Conservation (phyloP, 2,329 filamentous ascomycete species). For the Diaporthe amygdali region DNA sequence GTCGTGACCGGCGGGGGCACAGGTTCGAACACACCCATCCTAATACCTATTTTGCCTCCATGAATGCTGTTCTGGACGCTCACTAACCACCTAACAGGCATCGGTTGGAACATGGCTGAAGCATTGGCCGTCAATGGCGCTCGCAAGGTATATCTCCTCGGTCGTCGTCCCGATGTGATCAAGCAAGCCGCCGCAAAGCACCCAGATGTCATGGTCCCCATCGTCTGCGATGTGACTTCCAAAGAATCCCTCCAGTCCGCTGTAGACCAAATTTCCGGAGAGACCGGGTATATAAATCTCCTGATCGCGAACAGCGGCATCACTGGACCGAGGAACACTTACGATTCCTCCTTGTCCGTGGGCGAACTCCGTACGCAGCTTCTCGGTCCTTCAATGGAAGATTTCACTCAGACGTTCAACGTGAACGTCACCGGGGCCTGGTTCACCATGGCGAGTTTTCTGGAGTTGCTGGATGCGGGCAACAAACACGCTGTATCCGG, state of each 20-base stretch:
- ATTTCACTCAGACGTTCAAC: slow-evolving; percentile 61
- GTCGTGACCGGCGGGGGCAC: slow-evolving; percentile 61
- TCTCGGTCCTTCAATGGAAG: slow-evolving; percentile 60
- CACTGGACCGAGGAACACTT: slow-evolving; percentile 28
- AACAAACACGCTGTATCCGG: slow-evolving; percentile 50
- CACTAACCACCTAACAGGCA: slow-evolving; percentile 41
- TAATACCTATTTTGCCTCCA: not conserved
- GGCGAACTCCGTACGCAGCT: slow-evolving; percentile 45
- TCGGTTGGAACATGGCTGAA: slow-evolving; percentile 55
- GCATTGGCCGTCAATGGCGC: slow-evolving; percentile 57
- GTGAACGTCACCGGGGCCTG: slow-evolving; percentile 69
- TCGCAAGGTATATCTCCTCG: slow-evolving; percentile 55
- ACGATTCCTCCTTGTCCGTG: slow-evolving; percentile 30
- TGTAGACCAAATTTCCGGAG: slow-evolving; percentile 57
- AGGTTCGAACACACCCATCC: slow-evolving; percentile 37
- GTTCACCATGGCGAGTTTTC: slow-evolving; percentile 71
- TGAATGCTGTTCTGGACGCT: not conserved
- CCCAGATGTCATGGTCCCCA: slow-evolving; percentile 34
- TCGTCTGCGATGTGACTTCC: slow-evolving; percentile 47
- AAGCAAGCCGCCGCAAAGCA: slow-evolving; percentile 42
- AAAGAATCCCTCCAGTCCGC: slow-evolving; percentile 61
- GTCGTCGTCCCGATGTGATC: slow-evolving; percentile 50
- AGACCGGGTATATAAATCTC: slow-evolving; percentile 67
- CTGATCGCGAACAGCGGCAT: slow-evolving; percentile 69
- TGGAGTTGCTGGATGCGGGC: slow-evolving; percentile 69